Base-by-base conservation (phyloP, 2,329 filamentous ascomycete species). In the Onygenales sp. region DNA sequence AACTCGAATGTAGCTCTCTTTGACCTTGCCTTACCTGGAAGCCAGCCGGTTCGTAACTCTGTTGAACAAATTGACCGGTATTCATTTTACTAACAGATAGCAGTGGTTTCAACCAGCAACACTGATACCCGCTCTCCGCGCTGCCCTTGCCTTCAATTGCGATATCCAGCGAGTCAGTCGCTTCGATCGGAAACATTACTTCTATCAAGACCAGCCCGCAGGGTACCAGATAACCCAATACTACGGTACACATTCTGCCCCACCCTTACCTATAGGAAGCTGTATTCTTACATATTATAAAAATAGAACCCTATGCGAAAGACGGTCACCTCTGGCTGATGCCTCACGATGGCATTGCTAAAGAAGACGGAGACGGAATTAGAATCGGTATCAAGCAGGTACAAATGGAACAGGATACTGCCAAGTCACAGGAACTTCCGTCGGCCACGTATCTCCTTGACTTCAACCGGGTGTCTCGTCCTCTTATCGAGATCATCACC, bases 221-320 rank as follows among this genome's bases (percentile, higher is more conserved):
- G 93, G 93, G 0, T 98, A 98, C 69, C 93, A 98, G 69, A 95
- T 98, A 58, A 98, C 93, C 1, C 93, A 98, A 66, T 97, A 92
- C 73, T 96, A 97, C 68, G 76, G 78, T 75, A 64, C 38, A 51
- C 7, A 11, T 38, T 5, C 43, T 50, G 52, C 39, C 17, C 11
- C 6, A 14, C 21, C 2, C 32, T 39, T 36, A 9, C 9, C 10
- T 21, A 49, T 27, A 14, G 7, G 17, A 41, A 27, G 17, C n/a
- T 49, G 10, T 1, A 7, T 51, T 36, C 43, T 56, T 39, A 53
- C 50, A 50, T 11, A 41, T 45, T 11, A 31, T 36, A 11, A 13
- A 27, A 6, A 11, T 55, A 78, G 75, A 80, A 60, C 82, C 82
- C 0, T 84, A 84, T 60, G 82, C 82, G 4, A 82, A 77, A 56